A percentile compares a stretch with the other conserved stretches of the same genome.
These are phyloP conservation scores for Trichoderma orchidacearum DNA, from an alignment of 495 filamentous ascomycete genomes.

Conservation along the genomic window DNA sequence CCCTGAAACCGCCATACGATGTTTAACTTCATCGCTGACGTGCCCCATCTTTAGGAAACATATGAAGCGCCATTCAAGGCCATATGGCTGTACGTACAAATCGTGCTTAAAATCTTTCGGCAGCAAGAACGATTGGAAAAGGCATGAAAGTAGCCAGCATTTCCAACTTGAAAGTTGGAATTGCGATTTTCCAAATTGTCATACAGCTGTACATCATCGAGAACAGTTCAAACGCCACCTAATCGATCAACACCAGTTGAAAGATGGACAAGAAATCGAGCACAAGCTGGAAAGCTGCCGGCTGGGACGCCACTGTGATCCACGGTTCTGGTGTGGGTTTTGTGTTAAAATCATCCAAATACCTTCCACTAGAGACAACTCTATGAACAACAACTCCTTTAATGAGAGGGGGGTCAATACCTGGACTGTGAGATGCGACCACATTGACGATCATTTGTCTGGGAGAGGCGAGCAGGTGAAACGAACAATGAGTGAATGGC, in stretches of 20 bases:
- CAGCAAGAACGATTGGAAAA: constrained; percentile 94
- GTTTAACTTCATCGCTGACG: not conserved
- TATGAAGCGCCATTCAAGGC: constrained; percentile 70
- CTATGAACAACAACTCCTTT: too few species aligned
- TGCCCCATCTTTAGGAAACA: constrained; percentile 58
- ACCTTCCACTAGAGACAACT: too few species aligned
- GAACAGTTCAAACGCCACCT: constrained; percentile 51
- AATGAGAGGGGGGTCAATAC: constrained; percentile 40
- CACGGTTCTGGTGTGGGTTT: constrained; percentile 85
- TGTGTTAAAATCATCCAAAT: constrained; percentile 48
- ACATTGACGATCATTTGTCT: constrained; percentile 71
- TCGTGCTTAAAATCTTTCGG: constrained; percentile 69
- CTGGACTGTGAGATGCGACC: constrained; percentile 69
- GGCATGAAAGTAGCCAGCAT: constrained; percentile 85
- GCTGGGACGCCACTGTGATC: constrained; percentile 56
- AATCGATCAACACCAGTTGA: constrained; percentile 35
- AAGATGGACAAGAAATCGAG: constrained; percentile 25
- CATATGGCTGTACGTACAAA: constrained; percentile 75
- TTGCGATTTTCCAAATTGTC: constrained; percentile 46
- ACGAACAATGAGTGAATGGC: constrained; percentile 21
- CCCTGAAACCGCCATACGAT: not conserved
- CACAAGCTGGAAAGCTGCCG: constrained; percentile 35
- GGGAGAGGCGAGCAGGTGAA: constrained; percentile 18
- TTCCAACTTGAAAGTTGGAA: constrained; percentile 62
- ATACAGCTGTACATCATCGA: constrained; percentile 43